Evolutionary conservation across 2,329 filamentous ascomycete genomes (phyloP), one percentile per base, ranked within the genome.

Genomic region (Claviceps spartinae): DNA sequence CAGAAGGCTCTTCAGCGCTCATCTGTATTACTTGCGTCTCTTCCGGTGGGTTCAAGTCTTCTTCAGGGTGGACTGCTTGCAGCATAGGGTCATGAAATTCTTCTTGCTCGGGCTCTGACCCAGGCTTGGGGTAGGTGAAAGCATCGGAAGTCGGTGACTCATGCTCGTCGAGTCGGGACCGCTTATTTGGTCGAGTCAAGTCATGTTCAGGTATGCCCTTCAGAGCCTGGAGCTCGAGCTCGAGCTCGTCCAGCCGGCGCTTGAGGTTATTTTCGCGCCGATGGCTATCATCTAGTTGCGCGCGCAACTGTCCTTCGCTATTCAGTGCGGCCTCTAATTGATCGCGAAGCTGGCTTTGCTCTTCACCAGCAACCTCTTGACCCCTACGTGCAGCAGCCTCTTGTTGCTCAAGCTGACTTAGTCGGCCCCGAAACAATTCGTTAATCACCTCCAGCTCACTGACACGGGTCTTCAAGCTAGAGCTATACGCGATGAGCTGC

Each of bases 381-480:
- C 79, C 74, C 62, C 81, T 69, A 62, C 83, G 71, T 50, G 85
- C 79, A 47, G 78, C 81, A 47, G 79, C 79, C 63, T 91, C 86
- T 62, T 85, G 85, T 58, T 83, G 79, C 64, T 94, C 88, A 13
- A 93, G 74, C 63, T 93, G 86, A 76, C 64, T 82, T 67, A 96
- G 81, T 11, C 85, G 79, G 40, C 83, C 83, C 49, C 83, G 77
- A 66, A 88, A 89, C 45, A 90, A 73, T 63, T 86, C 85, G 61
- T 90, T 96, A 72, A 98, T 96, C 50, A 98, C 79, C 65, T 98
- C 93, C 24, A 98, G 77, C 67, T 98, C 93, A 60, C 85, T 93
- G 37, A 98, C 91, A 43, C 93, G 83, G 0, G 93, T 98, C 71
- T 94, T 95, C n/a, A 97, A 75, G 49, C 83, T 85, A 5, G 86